phyloP scores from a whole-genome alignment of 2,329 filamentous ascomycete genomes.

The Curvularia spicifera region DNA sequence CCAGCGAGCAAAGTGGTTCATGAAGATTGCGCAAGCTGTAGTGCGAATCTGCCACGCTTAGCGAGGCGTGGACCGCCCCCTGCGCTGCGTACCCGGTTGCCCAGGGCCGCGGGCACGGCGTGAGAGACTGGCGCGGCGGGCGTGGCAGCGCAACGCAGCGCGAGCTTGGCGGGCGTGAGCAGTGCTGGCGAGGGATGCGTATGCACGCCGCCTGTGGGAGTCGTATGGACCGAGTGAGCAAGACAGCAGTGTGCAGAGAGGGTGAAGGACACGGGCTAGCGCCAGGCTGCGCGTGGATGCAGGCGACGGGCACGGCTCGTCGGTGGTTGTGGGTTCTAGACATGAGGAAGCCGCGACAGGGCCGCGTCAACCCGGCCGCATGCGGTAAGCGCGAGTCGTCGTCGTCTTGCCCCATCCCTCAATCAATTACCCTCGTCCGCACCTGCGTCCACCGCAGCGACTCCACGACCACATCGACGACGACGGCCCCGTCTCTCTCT shows the following conservation, averaged over 20 bases:
- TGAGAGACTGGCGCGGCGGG: not conserved
- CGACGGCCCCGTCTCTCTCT: constrained; percentile 11
- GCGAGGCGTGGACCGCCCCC: constrained; percentile 15
- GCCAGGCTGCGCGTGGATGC: constrained; percentile 11
- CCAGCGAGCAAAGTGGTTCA: constrained; percentile 18
- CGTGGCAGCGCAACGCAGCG: not conserved
- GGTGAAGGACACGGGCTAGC: not conserved
- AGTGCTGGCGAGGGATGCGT: not conserved
- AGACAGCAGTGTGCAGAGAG: not conserved
- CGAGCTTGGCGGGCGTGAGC: not conserved
- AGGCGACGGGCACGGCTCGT: constrained; percentile 12
- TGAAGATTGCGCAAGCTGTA: constrained; percentile 23
- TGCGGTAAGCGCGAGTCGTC: constrained; percentile 20
- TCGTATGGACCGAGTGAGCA: not conserved
- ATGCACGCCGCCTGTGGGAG: not conserved
- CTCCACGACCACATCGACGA: constrained; percentile 14
- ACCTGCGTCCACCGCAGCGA: constrained; percentile 15
- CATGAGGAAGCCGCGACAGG: constrained; percentile 25
- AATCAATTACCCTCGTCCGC: constrained; percentile 23
- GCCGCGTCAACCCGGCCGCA: constrained; percentile 21
- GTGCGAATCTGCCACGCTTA: constrained; percentile 20
- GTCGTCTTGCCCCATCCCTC: constrained; percentile 23
- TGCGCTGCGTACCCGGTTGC: constrained; percentile 8
- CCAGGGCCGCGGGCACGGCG: not conserved
- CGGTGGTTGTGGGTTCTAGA: constrained; percentile 22